These are phyloP conservation scores for Suhomyces tanzawaensis DNA, from an alignment of 805 yeast species.

Conservation along the genomic window DNA sequence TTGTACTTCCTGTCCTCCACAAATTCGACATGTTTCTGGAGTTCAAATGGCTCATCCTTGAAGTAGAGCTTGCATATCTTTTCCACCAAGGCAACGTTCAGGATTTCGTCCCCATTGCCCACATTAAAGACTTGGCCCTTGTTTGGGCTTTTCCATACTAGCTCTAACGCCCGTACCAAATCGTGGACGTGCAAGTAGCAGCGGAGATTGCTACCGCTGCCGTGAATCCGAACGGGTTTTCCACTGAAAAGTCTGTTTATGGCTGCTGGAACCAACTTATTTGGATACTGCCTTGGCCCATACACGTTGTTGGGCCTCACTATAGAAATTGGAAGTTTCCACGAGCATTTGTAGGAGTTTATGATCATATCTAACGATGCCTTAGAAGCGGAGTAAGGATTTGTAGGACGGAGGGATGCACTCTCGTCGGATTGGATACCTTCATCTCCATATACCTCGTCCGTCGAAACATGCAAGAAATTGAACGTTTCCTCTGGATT, in stretches of 20 bases:
- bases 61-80: conserved; percentile 17
- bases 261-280: conserved; percentile 44
- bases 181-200: conserved; percentile 47
- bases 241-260: conserved; percentile 18
- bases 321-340: conserved; percentile 38
- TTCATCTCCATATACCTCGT: conserved; percentile 54
- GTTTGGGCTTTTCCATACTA: conserved; percentile 16
- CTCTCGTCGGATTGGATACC: conserved; percentile 29
- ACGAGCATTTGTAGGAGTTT: conserved; percentile 43
- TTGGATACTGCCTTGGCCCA: conserved; percentile 55
- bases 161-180: conserved; percentile 36
- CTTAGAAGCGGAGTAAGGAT: conserved; percentile 57
- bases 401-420: conserved; percentile 46
- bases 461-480: conserved; percentile 53
- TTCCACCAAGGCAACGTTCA: conserved; percentile 20
- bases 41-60: background rate
- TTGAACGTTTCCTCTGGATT: background rate
- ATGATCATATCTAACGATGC: conserved; percentile 52
- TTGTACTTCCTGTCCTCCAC: conserved; percentile 33
- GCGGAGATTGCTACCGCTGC: conserved; percentile 44
- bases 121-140: conserved; percentile 18
- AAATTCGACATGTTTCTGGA: conserved; percentile 16
- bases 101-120: conserved; percentile 26
- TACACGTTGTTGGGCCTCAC: conserved; percentile 52
- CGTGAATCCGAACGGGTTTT: conserved; percentile 41